phyloP scores from a whole-genome alignment of 2,329 filamentous ascomycete species.

The Aspergillus ibericus region DNA sequence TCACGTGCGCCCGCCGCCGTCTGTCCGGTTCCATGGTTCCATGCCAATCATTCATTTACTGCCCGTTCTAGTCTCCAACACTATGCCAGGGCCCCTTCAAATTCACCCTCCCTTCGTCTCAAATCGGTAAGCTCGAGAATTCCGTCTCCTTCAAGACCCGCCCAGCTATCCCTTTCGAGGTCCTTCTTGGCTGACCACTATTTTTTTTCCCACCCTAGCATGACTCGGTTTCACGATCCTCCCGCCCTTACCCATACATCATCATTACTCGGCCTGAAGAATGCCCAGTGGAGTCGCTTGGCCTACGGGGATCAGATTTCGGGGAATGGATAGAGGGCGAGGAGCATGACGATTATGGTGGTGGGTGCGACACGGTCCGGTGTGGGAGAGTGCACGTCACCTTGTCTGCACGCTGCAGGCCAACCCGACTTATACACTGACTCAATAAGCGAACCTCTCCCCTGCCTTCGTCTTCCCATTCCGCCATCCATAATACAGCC shows the following conservation, averaged over 20 bases:
- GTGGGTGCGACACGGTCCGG: too few species aligned
- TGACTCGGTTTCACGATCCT: neutral
- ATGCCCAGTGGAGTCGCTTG: too few species aligned
- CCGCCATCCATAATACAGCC: slow-evolving; percentile 56
- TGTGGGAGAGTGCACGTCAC: too few species aligned
- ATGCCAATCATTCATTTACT: slow-evolving; percentile 5
- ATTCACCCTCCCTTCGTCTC: neutral
- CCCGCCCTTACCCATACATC: neutral
- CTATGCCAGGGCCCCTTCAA: neutral
- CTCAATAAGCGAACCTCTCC: slow-evolving; percentile 31
- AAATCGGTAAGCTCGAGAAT: too few species aligned
- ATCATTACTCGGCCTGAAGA: neutral
- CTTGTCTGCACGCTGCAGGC: too few species aligned
- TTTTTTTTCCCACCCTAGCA: neutral
- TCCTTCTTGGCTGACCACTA: neutral
- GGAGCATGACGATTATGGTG: too few species aligned
- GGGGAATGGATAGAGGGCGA: too few species aligned
- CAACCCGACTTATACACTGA: too few species aligned
- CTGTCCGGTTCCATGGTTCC: slow-evolving; percentile 21
- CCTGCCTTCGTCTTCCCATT: slow-evolving; percentile 34
- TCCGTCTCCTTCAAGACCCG: neutral
- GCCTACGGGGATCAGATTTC: too few species aligned
- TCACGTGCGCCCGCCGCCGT: slow-evolving; percentile 15
- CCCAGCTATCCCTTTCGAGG: neutral
- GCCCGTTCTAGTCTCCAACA: neutral